Base-by-base conservation (phyloP, 805 yeast genomes). In the Monosporozyma unispora region DNA sequence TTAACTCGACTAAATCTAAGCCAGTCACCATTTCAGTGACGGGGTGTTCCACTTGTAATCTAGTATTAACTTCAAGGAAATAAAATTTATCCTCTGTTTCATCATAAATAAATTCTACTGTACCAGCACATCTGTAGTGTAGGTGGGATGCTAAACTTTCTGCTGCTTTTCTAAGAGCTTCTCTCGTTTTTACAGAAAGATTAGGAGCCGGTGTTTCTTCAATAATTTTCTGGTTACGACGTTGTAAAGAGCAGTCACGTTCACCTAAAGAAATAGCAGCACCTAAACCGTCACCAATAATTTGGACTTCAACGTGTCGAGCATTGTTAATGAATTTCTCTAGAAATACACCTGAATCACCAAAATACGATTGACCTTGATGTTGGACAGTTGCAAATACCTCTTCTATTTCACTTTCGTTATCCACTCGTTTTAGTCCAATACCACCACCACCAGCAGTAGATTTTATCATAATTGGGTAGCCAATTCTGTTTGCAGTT, bases 371-470 rank as follows among this genome's bases (percentile, higher is more conserved):
- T 63, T 81, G 76, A 55, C 97, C 99, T 70, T 89, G 96, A 69
- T 89, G 96, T 63, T 87, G 84, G 42, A 93, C 98, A 9, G 96
- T 83, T 60, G 80, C 85, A 69, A 88, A 91, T 12, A 90, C 95
- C 53, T 84, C 72, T 69, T 81, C 87, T 54, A 93, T 81, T 52
- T 93, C 97, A 18, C 67, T 80, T 57, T 79, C 86, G 33, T 81
- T 76, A 61, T 90, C 96, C 51, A 90, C 97, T 64, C 89, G 86
- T 68, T 91, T 97, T 58, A 91, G 73, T 55, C 99, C 99, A 62
- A 91, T 91, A 70, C 99, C 99, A 69, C 99, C 99, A 62, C 99
- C 99, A 65, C 99, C 99, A 23, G 98, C 98, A 53, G 99, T 93
- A 23, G 96, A 85, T 69, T 91, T 91, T 46, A 93, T 87, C 98